Evolutionary conservation across 176 grass and related monocot genomes (phyloP).

Genomic region (Bolboschoenus planiculmis): DNA sequence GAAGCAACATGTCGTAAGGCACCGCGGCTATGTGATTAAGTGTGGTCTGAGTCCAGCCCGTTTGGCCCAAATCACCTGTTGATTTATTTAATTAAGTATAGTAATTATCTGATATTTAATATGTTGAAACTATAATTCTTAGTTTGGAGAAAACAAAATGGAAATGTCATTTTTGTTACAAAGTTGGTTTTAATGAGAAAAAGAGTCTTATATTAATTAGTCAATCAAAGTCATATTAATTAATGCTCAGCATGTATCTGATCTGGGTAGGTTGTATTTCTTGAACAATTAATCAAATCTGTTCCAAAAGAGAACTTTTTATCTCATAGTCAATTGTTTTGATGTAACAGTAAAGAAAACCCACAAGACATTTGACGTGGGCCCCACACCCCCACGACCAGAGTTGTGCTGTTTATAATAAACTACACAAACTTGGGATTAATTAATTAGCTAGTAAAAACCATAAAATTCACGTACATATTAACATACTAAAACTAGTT

Average conservation of each 20-base stretch:
- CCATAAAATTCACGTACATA: neutral
- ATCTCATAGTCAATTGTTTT: too few relatives aligned
- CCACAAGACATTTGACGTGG: too few relatives aligned
- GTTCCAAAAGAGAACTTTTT: too few relatives aligned
- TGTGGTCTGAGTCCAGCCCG: constrained; percentile 44
- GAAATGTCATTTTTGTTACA: neutral
- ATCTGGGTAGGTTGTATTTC: neutral
- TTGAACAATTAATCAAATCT: neutral
- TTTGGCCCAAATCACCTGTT: constrained; percentile 60
- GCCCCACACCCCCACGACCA: too few relatives aligned
- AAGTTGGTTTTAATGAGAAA: neutral
- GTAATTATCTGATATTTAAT: neutral
- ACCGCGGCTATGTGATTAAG: constrained; percentile 42
- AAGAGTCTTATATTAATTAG: neutral
- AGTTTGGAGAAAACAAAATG: neutral
- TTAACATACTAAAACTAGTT: neutral
- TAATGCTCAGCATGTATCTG: neutral
- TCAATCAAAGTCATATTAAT: neutral
- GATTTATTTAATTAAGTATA: neutral
- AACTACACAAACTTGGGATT: too few relatives aligned
- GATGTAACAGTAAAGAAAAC: too few relatives aligned
- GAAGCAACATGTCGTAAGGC: constrained; percentile 49
- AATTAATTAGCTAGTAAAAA: too few relatives aligned
- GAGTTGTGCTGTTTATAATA: too few relatives aligned
- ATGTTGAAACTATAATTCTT: neutral